Conservation (phyloP, 371 early-diverging fungal genomes). For the Mortierella sp. region DNA sequence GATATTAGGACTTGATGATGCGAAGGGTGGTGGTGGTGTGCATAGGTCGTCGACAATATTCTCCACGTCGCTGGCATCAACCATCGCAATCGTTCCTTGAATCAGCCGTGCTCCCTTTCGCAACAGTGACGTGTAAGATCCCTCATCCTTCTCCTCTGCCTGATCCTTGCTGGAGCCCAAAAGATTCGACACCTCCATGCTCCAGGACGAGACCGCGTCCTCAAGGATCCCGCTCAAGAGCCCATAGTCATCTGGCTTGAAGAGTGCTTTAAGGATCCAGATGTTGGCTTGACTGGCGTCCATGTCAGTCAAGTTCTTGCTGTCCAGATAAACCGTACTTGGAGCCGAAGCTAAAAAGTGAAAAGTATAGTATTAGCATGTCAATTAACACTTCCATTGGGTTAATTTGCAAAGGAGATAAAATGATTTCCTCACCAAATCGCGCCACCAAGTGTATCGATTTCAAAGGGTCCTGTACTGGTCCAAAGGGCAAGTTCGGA, state of each 20-base stretch:
- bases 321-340: conserved; percentile 65
- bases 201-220: conserved; percentile 73
- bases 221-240: conserved; percentile 71
- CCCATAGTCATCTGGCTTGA: conserved; percentile 70
- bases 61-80: conserved; percentile 42
- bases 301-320: conserved; percentile 64
- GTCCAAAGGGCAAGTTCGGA: conserved; percentile 71
- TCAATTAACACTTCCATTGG: not conserved
- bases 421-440: conserved; percentile 59
- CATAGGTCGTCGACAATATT: conserved; percentile 37
- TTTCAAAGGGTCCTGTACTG: conserved; percentile 80
- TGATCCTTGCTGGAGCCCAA: not conserved
- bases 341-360: conserved; percentile 62
- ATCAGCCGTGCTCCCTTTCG: conserved; percentile 48
- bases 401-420: not conserved
- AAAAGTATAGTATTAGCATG: not conserved
- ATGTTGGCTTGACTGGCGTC: conserved; percentile 72
- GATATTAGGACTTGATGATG: not conserved
- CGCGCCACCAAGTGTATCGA: conserved; percentile 70
- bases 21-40: not conserved
- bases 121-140: conserved; percentile 36
- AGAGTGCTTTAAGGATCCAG: conserved; percentile 71
- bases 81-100: conserved; percentile 53
- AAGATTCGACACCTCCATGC: conserved; percentile 63
- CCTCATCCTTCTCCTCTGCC: conserved; percentile 13